Evolutionary conservation across 2,329 filamentous ascomycete species (phyloP), one percentile per base, ranked within the genome.

Genomic region (Ophiocordyceps camponoti-floridani): DNA sequence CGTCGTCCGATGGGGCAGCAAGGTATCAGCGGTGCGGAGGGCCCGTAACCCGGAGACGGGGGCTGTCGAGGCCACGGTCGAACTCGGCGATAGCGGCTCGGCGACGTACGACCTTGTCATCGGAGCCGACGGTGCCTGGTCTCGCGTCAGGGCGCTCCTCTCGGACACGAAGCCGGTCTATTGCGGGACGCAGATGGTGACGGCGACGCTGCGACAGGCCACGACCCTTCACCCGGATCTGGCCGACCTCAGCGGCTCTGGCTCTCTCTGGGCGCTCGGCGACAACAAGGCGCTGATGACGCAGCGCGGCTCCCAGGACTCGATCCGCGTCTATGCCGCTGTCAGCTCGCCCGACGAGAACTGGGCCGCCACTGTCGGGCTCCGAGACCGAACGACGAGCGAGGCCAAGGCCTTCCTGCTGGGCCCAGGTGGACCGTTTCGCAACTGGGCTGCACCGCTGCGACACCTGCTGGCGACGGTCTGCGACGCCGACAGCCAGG

Each of bases 151-250:
- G 5, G 14, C 27, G 4, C 30, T 31, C 6, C 27, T 43, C 11
- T 60, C 59, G 1, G 49, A 61, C 26, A 52, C 54, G 4, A 56
- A 52, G 47, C 68, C 64, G 1, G 46, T 49, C 5, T 67, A 64
- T 47, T 60, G 57, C 2, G 63, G 66, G 13, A 55, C 64, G 35
- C 60, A 63, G 0, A 55, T 54, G 27, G 45, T 67, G 27, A 62
- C 63, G 2, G 31, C 64, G 19, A 58, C 56, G 40, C 58, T 65
- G 40, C 47, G 50, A 6, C 43, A 62, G 9, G 51, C 60, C 1
- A 57, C 64, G 5, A 48, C 47, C 1, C 51, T 53, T 16, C 60
- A 65, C 44, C 64, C 64, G 1, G 57, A 59, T 47, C 51, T 73
- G 2, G 48, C 57, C 6, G 49, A 56, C 8, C 49, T 63, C 4